A percentile compares a stretch with the other conserved stretches of the same genome.
Evolutionary conservation across 257 asterid species (phyloP).

Genomic region (Lantana camara): DNA sequence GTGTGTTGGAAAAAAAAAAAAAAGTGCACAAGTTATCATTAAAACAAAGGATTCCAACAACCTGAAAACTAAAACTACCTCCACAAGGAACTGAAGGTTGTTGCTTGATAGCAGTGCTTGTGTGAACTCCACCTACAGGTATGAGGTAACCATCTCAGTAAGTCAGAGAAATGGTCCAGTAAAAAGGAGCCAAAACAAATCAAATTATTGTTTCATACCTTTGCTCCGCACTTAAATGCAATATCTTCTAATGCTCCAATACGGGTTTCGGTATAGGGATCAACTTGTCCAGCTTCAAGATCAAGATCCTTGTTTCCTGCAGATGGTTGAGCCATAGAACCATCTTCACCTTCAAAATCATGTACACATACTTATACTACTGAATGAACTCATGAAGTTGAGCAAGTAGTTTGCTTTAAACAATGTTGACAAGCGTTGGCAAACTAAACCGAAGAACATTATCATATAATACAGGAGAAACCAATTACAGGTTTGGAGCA

Average conservation of each 20-base stretch:
- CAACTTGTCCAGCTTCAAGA: constrained; percentile 81
- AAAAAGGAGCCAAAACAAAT: constrained; percentile 7
- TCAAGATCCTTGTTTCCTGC: constrained; percentile 61
- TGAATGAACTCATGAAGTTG: constrained; percentile 18
- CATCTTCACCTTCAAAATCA: constrained; percentile 63
- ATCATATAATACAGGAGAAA: constrained; percentile 4
- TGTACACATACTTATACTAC: constrained; percentile 21
- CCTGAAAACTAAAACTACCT: constrained; percentile 54
- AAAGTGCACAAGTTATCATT: constrained; percentile 10
- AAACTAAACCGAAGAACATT: constrained; percentile 10
- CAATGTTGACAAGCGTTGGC: neutral
- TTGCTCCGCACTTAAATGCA: constrained; percentile 84
- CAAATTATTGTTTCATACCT: constrained; percentile 50
- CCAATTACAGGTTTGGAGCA: neutral
- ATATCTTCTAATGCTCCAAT: constrained; percentile 77
- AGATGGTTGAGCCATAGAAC: constrained; percentile 54
- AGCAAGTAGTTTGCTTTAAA: constrained; percentile 7
- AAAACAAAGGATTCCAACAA: constrained; percentile 13
- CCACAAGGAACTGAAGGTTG: constrained; percentile 65
- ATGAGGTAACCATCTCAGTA: constrained; percentile 38
- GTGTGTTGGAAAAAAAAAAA: too few relatives aligned
- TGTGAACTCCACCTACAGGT: constrained; percentile 82
- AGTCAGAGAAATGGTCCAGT: constrained; percentile 19
- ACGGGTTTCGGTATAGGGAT: constrained; percentile 61
- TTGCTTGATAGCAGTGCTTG: constrained; percentile 49